Percentiles rank a stretch among this genome's conserved stretches.
Conservation (phyloP, 2,329 filamentous ascomycete genomes). For the Pleomassaria siparia region DNA sequence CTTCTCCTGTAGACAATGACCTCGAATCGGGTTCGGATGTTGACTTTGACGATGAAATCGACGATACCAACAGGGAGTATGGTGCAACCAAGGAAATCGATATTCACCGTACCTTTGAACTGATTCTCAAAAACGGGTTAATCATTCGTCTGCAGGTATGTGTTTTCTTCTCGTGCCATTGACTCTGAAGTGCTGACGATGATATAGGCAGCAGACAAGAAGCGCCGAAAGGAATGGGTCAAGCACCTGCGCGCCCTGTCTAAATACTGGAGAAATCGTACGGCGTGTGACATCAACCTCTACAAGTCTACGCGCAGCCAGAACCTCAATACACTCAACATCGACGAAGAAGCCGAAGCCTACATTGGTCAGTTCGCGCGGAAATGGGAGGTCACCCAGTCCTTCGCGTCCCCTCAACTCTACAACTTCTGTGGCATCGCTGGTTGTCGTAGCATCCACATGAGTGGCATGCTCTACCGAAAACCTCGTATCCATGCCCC, state of each 20-base stretch:
- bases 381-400: constrained; percentile 69
- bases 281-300: constrained; percentile 57
- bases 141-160: constrained; percentile 60
- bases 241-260: constrained; percentile 57
- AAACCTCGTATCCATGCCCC: constrained; percentile 64
- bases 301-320: constrained; percentile 59
- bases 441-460: constrained; percentile 61
- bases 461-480: constrained; percentile 64
- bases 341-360: constrained; percentile 67
- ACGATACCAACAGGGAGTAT: constrained; percentile 53
- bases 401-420: constrained; percentile 63
- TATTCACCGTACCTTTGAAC: constrained; percentile 61
- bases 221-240: constrained; percentile 64
- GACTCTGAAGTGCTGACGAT: constrained; percentile 10
- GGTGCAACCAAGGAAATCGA: constrained; percentile 57
- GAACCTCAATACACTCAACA: constrained; percentile 62
- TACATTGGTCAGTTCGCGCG: constrained; percentile 65
- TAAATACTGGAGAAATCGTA: constrained; percentile 64
- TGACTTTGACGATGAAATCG: constrained; percentile 55
- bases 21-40: constrained; percentile 57
- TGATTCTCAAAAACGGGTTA: constrained; percentile 63
- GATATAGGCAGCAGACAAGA: constrained; percentile 53
- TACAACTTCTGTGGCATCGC: constrained; percentile 70
- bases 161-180: not conserved
- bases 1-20: constrained; percentile 54